Conservation (phyloP, 2,329 filamentous ascomycete genomes). For the Exophiala phaeomuriformis region DNA sequence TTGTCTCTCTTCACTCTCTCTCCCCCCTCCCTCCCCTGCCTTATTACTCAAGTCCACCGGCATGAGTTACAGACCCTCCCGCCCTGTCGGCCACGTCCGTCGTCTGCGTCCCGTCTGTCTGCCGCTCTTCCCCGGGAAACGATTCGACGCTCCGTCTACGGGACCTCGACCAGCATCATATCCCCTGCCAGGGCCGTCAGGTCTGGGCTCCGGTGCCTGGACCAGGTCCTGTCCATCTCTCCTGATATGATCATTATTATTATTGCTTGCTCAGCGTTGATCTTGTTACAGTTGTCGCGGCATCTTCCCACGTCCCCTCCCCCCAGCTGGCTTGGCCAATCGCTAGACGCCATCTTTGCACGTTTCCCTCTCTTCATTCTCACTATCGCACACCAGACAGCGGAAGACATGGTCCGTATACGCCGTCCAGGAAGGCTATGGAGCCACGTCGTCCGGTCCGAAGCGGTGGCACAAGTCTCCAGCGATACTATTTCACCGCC, state of each 20-base stretch:
- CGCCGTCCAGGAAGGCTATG: slow-evolving; percentile 11
- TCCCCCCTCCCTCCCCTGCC: not conserved
- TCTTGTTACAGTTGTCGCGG: slow-evolving; percentile 8
- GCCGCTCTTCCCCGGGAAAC: no score
- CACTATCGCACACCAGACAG: slow-evolving; percentile 9
- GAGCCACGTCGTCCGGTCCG: slow-evolving; percentile 18
- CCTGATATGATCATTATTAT: not conserved
- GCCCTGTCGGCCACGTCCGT: no score
- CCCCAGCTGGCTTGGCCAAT: slow-evolving; percentile 9
- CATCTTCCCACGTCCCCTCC: not conserved
- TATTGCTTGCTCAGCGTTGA: not conserved
- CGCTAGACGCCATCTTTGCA: slow-evolving; percentile 14
- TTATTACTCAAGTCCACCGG: not conserved
- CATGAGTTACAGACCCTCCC: no score
- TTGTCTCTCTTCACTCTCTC: not conserved
- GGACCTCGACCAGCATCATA: no score
- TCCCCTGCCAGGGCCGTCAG: no score
- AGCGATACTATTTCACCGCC: not conserved
- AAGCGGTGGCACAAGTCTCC: slow-evolving; percentile 2
- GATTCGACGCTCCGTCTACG: no score
- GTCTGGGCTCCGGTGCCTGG: no score
- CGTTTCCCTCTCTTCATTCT: slow-evolving; percentile 16
- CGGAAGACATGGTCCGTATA: slow-evolving; percentile 18
- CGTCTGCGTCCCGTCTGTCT: no score
- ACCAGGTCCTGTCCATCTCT: no score